Evolutionary conservation across 495 filamentous ascomycete species (phyloP).

Genomic region (Entonaema liquescens): DNA sequence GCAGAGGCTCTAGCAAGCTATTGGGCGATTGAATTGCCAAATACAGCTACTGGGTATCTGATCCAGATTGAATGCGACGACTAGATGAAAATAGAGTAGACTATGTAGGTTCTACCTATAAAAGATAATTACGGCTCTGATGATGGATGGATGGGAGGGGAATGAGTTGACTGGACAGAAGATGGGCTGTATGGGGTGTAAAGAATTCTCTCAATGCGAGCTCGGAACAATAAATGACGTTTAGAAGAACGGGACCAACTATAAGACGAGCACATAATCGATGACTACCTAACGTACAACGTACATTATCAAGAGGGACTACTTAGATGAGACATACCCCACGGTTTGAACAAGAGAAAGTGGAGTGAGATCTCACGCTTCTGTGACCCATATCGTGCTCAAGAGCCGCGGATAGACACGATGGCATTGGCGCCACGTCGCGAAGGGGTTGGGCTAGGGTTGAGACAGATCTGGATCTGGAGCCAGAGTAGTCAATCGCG

Average conservation of each 20-base stretch:
- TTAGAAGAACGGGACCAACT: conserved; percentile 29
- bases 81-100: conserved; percentile 28
- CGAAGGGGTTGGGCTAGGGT: conserved; percentile 50
- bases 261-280: conserved; percentile 25
- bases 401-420: conserved; percentile 47
- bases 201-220: conserved; percentile 43
- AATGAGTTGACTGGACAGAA: conserved; percentile 36
- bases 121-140: conserved; percentile 26
- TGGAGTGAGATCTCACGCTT: conserved; percentile 52
- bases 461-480: conserved; percentile 41
- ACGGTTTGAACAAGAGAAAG: conserved; percentile 38
- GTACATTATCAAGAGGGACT: conserved; percentile 33
- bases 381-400: conserved; percentile 56
- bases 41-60: conserved; percentile 37
- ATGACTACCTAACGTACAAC: conserved; percentile 5
- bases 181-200: conserved; percentile 32
- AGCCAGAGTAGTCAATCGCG: conserved; percentile 44
- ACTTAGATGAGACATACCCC: conserved; percentile 46
- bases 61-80: conserved; percentile 33
- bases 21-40: conserved; percentile 33
- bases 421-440: conserved; percentile 63
- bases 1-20: conserved; percentile 31
- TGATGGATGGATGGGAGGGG: conserved; percentile 34
- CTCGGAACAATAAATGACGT: conserved; percentile 35
- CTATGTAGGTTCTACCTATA: conserved; percentile 40